Conservation (phyloP, 257 asterid genomes). For the Primulina tabacum region DNA sequence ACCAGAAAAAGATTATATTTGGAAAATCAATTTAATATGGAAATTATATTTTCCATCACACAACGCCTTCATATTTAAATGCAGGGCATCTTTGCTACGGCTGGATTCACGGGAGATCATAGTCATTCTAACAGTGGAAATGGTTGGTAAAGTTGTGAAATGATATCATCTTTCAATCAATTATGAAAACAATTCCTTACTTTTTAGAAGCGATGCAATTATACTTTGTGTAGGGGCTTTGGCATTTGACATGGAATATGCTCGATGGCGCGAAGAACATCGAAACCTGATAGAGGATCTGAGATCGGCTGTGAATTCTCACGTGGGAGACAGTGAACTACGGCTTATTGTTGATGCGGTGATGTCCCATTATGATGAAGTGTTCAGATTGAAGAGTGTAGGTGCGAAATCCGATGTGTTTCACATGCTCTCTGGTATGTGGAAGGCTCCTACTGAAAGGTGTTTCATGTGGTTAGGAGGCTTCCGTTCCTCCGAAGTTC, state of each 20-base stretch:
- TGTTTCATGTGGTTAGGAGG: constrained; percentile 99
- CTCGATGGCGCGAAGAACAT: constrained; percentile 86
- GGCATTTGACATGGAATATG: constrained; percentile 80
- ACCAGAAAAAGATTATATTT: too few relatives aligned
- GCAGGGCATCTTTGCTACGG: constrained; percentile 45
- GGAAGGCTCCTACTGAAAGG: constrained; percentile 90
- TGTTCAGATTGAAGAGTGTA: constrained; percentile 58
- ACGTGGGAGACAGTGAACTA: constrained; percentile 53
- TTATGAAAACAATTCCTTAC: not conserved
- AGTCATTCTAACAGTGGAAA: constrained; percentile 47
- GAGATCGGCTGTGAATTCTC: constrained; percentile 67
- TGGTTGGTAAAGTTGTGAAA: constrained; percentile 39
- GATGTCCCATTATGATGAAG: constrained; percentile 76
- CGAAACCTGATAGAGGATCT: constrained; percentile 57
- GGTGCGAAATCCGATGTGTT: constrained; percentile 77
- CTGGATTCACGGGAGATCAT: constrained; percentile 52
- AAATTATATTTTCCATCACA: too few relatives aligned
- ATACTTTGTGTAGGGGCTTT: constrained; percentile 44
- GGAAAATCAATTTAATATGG: too few relatives aligned
- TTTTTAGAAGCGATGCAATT: not conserved
- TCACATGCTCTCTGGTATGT: constrained; percentile 93
- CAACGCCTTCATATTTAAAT: not conserved
- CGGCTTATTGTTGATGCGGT: constrained; percentile 69
- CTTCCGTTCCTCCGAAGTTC: constrained; percentile 82
- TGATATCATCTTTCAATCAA: too few relatives aligned